Evolutionary conservation across 1,284 basidiomycete genomes (phyloP), one percentile per base, ranked within the genome.

Genomic region (Ganoderma boninense): DNA sequence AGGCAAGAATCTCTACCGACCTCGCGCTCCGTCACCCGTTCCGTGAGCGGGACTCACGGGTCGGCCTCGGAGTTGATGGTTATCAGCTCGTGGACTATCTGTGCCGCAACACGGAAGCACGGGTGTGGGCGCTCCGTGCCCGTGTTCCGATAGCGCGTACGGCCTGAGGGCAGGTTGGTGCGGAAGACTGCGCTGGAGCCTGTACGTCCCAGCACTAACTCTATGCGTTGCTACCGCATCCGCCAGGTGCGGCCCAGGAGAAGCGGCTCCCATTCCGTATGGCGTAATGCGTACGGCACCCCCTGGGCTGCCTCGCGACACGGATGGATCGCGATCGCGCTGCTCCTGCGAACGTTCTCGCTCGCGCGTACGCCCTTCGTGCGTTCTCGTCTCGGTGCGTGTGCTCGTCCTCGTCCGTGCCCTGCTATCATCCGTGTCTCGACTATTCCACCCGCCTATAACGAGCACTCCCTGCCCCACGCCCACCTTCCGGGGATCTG

Each of bases 401-500:
- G 59, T 46, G 44, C 60, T 35, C 52, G 49, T 64, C 29, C 40
- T 44, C 26, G 59, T 62, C 49, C 63, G 60, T 57, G 52, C 32
- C 20, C 60, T 63, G 60, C 64, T 54, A 65, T 63, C 60, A 61
- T 38, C 68, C 40, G 59, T 63, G 64, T 62, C 69, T 64, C 61
- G 69, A 66, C 65, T 43, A 44, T 46, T 66, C 64, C 42, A 57
- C 52, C 59, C 64, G 60, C 11, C 65, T 49, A 69, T 69, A 69
- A 52, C 26, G 35, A 64, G 69, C 61, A 43, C 65, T 14, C n/a
- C 43, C 54, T 64, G 62, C 69, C 69, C 69, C 65, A 66, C 68
- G 68, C 68, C 69, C 69, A 64, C 56, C 69, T 64, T 63, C 62
- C 43, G 32, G 26, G 62, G 65, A 69, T 69, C 69, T 69, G 69